Conservation (phyloP, 192 early-diverging fungal genomes). For the Blastocladiella britannica region DNA sequence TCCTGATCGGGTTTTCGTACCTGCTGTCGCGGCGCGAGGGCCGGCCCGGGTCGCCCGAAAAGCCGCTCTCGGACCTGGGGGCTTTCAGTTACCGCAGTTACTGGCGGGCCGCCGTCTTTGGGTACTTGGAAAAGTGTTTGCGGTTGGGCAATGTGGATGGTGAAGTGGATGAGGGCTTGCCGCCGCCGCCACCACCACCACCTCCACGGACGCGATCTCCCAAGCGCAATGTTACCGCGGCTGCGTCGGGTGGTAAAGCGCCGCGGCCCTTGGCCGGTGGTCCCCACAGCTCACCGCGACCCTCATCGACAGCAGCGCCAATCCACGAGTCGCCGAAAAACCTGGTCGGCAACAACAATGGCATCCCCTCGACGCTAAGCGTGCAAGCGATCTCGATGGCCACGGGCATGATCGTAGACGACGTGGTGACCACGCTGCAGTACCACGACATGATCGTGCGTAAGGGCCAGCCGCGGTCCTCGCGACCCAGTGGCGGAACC, state of each 20-base stretch:
- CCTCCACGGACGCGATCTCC: constrained; percentile 1
- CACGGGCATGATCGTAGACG: constrained; percentile 61
- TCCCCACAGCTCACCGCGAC: not conserved
- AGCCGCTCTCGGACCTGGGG: constrained; percentile 69
- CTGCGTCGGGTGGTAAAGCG: not conserved
- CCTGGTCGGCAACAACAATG: not conserved
- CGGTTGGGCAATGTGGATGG: too few species aligned
- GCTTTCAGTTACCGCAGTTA: constrained; percentile 56
- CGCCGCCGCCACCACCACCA: constrained; percentile 10
- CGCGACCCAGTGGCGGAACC: too few species aligned
- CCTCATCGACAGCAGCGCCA: not conserved
- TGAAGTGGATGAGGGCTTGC: not conserved
- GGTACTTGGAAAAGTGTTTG: constrained; percentile 7
- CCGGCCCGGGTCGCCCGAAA: constrained; percentile 63
- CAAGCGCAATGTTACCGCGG: not conserved
- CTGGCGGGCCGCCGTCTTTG: constrained; percentile 55
- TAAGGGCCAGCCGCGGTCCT: too few species aligned
- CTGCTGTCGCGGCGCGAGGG: constrained; percentile 48
- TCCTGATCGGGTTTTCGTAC: constrained; percentile 82
- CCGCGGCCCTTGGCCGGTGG: too few species aligned
- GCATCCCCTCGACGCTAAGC: not conserved
- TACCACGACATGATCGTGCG: constrained; percentile 3
- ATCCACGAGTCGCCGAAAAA: not conserved
- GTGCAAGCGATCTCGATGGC: constrained; percentile 28
- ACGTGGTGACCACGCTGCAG: constrained; percentile 59